Evolutionary conservation across 2,329 filamentous ascomycete genomes (phyloP).

Genomic region (Aspergillus pseudoglaucus): DNA sequence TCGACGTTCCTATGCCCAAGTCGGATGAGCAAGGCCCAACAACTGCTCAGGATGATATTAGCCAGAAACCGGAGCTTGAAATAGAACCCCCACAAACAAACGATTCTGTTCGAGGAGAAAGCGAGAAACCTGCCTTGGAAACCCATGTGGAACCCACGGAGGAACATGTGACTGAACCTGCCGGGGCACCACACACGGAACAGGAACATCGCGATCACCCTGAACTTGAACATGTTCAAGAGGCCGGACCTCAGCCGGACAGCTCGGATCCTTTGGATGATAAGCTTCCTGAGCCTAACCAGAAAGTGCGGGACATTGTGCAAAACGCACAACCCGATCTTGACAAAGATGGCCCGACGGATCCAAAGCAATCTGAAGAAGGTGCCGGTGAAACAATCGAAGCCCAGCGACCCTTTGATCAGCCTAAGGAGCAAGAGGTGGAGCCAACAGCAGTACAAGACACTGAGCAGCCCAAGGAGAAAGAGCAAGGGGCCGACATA

Average conservation of each 20-base stretch:
- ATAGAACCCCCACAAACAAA: background rate
- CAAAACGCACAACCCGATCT: conserved; percentile 2
- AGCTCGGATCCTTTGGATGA: conserved; percentile 5
- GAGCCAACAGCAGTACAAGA: conserved; percentile 5
- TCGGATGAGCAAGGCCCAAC: conserved; percentile 10
- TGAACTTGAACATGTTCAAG: conserved; percentile 4
- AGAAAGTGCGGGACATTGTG: conserved; percentile 11
- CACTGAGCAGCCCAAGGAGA: conserved; percentile 2
- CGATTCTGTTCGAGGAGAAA: conserved; percentile 1
- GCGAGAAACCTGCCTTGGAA: conserved; percentile 1
- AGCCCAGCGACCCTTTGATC: conserved; percentile 5
- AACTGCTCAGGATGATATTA: conserved; percentile 5
- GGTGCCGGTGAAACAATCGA: conserved; percentile 11
- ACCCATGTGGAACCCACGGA: conserved; percentile 1
- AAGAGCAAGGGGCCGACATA: conserved; percentile 5
- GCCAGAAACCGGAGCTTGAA: conserved; percentile 2
- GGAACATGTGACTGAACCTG: conserved; percentile 2
- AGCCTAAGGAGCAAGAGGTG: conserved; percentile 5
- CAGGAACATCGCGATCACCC: conserved; percentile 4
- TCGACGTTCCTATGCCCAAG: conserved; percentile 23
- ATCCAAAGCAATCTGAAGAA: conserved; percentile 8
- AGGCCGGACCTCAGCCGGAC: conserved; percentile 4
- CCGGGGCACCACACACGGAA: background rate
- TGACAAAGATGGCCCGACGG: conserved; percentile 2
- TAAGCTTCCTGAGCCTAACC: conserved; percentile 14